Evolutionary conservation across 169 alveolate genomes (phyloP), one percentile per base, ranked within the genome.

Genomic region (Eimeria nieschulzi): DNA sequence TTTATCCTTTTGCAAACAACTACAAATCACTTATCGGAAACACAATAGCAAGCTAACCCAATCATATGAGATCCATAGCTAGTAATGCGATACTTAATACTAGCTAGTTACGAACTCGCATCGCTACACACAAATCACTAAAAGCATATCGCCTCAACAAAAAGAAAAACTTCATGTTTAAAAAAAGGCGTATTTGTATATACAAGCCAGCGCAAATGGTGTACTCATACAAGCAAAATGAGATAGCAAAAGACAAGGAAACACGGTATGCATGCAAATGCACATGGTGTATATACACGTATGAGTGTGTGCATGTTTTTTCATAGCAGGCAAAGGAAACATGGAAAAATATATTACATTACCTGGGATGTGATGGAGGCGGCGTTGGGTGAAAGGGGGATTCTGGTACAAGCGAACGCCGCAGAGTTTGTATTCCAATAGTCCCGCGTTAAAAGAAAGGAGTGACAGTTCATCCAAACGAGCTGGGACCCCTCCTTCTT

Each of bases 391-490:
- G 91, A 95, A 97, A 33, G 98, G 98, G 21, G 98, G 98, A 79
- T 97, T 97, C 75, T 97, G 98, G 95, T 97, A 97, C 63, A 96
- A 79, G 63, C 95, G 95, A 8, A 96, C 72, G 66, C 98, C 98
- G 78, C 95, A 95, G 71, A 97, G 92, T 86, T 97, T 95, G 87
- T 96, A 96, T 92, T 97, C 98, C 33, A 97, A 94, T 19, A 97
- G 95, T 17, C 98, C 98, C 68, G 97, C 96, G 92, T 97, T 97
- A 83, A 96, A 97, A 19, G 98, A 95, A 26, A 97, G 95, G 82
- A 97, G 92, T 9, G 97, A 94, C 12, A 96, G 93, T 15, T 91
- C 87, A 73, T 95, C 96, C 15, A 95, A 95, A 66, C 83, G 90
- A 19, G 75, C 55, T 26, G 23, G 71, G 46, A 71, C 72, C 59